These are phyloP conservation scores for Plasmodium knowlesi DNA, from an alignment of 169 alveolate species.

Conservation along the genomic window DNA sequence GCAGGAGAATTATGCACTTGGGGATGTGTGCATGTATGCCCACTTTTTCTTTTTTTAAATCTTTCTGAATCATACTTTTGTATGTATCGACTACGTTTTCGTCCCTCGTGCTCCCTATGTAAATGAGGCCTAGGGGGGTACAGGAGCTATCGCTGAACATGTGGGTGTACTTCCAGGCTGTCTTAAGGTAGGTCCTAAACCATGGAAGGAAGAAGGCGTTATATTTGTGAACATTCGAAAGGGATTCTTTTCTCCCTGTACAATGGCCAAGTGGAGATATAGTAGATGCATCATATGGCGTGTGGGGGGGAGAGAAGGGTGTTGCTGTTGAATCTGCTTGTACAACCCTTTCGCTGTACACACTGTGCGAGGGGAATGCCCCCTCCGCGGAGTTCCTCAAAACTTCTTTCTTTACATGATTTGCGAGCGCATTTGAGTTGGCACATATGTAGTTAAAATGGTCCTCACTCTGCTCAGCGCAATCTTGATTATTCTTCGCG, in stretches of 20 bases:
- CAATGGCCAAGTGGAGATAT: neutral
- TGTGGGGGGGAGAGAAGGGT: neutral
- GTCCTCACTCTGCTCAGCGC: neutral
- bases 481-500: slow-evolving; percentile 33
- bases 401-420: slow-evolving; percentile 3
- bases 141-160: slow-evolving; percentile 16
- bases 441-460: slow-evolving; percentile 31
- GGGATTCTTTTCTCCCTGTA: neutral
- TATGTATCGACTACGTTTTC: slow-evolving; percentile 26
- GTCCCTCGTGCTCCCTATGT: slow-evolving; percentile 51
- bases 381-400: neutral
- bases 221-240: slow-evolving; percentile 23
- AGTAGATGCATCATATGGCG: neutral
- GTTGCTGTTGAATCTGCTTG: neutral
- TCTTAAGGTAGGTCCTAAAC: slow-evolving; percentile 44
- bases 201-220: slow-evolving; percentile 66
- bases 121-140: slow-evolving; percentile 33
- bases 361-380: neutral
- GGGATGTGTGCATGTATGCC: slow-evolving; percentile 11
- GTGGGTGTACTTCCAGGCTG: slow-evolving; percentile 54
- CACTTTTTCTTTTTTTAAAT: neutral
- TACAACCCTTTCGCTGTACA: neutral
- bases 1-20: slow-evolving; percentile 42
- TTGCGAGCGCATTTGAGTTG: slow-evolving; percentile 17
- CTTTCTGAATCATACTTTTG: slow-evolving; percentile 34